Evolutionary conservation across 208 protist genomes (phyloP), one percentile per base, ranked within the genome.

Genomic region (Novymonas esmeraldas): DNA sequence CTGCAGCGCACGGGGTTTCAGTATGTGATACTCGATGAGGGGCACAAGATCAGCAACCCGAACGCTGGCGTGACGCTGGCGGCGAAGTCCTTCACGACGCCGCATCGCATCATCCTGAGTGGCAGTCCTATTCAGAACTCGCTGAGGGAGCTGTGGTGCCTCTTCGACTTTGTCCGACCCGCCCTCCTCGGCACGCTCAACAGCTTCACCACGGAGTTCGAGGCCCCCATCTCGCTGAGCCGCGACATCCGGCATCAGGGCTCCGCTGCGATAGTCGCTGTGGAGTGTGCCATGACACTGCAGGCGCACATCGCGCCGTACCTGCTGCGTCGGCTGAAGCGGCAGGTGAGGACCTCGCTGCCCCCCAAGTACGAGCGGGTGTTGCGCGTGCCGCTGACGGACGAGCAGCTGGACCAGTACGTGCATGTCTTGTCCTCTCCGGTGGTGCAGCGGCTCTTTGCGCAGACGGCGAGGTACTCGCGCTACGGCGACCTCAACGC

Each of bases 141-240:
- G 51, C 82, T 99, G 20, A 94, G 87, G 54, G 99, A 99, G 83
- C 82, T 99, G 42, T 99, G 98, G 98, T 99, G 97, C 31, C 70
- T 99, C 10, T 99, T 99, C 81, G 98, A 99, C 78, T 99, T 99
- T 89, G 92, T 99, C 13, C 94, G 87, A 46, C 98, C 99, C 1
- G 98, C 98, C 6, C 79, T 97, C 26, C 85, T 99, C 1, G 98
- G 38, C 55, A 94, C 90, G 24, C 67, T 98, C 50, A 73, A 72
- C 61, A 70, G 61, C 41, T 96, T 96, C 67, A 79, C 81, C 28
- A 77, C 85, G 22, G 88, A 90, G 58, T 97, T 97, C 65, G 89
- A 94, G 56, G 73, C 64, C 2, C 89, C 89, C 7, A 97, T 97
- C 57, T 63, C 72, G 38, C 56, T 65, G 38, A 99, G 98, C 59